phyloP scores from a whole-genome alignment of 2,329 filamentous ascomycete species.

The Microascus cirrosus region DNA sequence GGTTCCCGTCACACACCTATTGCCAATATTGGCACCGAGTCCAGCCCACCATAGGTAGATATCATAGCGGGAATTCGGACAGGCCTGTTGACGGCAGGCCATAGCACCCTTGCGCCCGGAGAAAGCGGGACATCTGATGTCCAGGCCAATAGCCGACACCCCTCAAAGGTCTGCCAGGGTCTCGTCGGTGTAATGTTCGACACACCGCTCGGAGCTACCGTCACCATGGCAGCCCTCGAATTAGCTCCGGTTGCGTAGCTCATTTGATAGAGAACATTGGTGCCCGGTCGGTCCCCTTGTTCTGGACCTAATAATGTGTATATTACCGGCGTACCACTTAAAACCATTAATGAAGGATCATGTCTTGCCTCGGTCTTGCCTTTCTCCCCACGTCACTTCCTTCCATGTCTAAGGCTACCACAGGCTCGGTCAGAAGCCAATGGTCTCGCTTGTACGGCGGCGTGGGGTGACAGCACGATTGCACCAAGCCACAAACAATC shows the following conservation, averaged over 20 bases:
- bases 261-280: neutral
- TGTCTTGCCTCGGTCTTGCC: neutral
- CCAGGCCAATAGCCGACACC: neutral
- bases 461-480: neutral
- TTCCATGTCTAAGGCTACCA: neutral
- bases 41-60: no score
- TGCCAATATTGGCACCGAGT: no score
- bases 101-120: no score
- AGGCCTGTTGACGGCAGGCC: no score
- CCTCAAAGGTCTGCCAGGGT: neutral
- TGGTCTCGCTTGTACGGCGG: neutral
- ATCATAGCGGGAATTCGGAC: no score
- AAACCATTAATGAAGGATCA: neutral
- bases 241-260: neutral
- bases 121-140: no score
- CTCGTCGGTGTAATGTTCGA: neutral
- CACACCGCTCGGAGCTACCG: neutral
- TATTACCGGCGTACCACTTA: neutral
- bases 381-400: neutral
- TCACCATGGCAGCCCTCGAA: neutral
- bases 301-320: neutral
- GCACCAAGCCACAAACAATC: neutral
- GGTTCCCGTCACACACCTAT: no score
- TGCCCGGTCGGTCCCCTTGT: neutral
- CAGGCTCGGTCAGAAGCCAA: neutral